These are phyloP conservation scores for Peronosclerospora sorghi DNA, from an alignment of 352 stramenopile species.

Conservation along the genomic window DNA sequence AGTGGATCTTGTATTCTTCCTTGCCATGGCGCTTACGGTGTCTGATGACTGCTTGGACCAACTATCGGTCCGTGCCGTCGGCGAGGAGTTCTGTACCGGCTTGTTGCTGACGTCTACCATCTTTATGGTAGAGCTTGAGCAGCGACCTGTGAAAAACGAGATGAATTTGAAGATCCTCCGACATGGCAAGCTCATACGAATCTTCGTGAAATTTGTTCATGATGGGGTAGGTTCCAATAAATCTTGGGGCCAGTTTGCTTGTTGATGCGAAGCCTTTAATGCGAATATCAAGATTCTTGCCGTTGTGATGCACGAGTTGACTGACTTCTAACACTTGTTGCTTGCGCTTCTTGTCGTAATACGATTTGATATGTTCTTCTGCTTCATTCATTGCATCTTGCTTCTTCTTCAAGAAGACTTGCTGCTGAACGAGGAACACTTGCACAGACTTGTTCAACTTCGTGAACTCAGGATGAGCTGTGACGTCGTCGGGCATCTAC, in stretches of 20 bases:
- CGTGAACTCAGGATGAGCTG: too few relatives aligned
- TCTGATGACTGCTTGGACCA: slow-evolving; percentile 4
- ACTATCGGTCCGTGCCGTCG: slow-evolving; percentile 1
- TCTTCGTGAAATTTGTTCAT: background rate
- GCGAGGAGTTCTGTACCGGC: background rate
- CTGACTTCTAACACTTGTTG: slow-evolving; percentile 1
- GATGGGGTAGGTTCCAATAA: slow-evolving; percentile 2
- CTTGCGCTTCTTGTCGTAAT: too few relatives aligned
- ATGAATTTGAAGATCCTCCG: slow-evolving; percentile 1
- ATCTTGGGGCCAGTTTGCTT: slow-evolving; percentile 2
- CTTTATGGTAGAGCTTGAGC: slow-evolving; percentile 2
- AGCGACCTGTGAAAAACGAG: slow-evolving; percentile 6
- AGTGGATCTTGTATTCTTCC: slow-evolving; percentile 1
- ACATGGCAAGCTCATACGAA: slow-evolving; percentile 1
- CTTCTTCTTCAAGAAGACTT: background rate
- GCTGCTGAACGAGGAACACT: slow-evolving; percentile 1
- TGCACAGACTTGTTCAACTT: slow-evolving; percentile 1
- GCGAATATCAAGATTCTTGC: slow-evolving; percentile 4
- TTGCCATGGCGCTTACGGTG: slow-evolving; percentile 1
- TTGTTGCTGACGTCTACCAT: background rate
- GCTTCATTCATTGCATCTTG: slow-evolving; percentile 3
- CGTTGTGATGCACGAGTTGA: background rate
- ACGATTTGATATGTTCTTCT: too few relatives aligned
- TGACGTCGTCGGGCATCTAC: slow-evolving; percentile 7
- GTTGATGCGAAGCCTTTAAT: slow-evolving; percentile 1